Evolutionary conservation across 2,329 filamentous ascomycete genomes (phyloP).

Genomic region (Sporothrix pallida): DNA sequence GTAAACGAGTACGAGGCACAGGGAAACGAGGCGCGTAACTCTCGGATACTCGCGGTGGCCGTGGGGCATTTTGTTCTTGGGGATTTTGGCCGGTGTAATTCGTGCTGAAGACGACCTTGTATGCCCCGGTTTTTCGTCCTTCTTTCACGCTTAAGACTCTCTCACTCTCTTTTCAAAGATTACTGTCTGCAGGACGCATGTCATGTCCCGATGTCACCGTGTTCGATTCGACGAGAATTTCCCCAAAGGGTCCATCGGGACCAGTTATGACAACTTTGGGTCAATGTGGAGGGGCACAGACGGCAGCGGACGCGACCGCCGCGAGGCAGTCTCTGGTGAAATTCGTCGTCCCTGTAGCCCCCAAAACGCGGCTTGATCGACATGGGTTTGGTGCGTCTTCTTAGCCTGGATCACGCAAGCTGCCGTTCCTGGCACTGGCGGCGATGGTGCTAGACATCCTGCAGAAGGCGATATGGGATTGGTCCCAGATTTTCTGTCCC

Average conservation of each 20-base stretch:
- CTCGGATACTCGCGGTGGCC: neutral
- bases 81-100: neutral
- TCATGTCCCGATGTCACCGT: conserved; percentile 3
- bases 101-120: too few species aligned
- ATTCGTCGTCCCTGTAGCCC: neutral
- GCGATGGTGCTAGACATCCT: conserved; percentile 26
- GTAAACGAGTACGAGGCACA: neutral
- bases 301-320: conserved; percentile 4
- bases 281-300: neutral
- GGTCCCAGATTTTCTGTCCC: neutral
- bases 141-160: neutral
- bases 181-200: neutral
- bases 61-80: neutral
- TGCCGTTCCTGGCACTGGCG: conserved; percentile 26
- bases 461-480: conserved; percentile 19
- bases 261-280: neutral
- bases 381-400: conserved; percentile 29
- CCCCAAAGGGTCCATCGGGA: neutral
- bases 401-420: conserved; percentile 36
- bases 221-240: conserved; percentile 6
- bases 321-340: neutral
- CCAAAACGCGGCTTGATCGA: conserved; percentile 3
- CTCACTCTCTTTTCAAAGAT: neutral
- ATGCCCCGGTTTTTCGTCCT: neutral
- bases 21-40: neutral